These are phyloP conservation scores for Penicillium frequentans DNA, from an alignment of 2,329 filamentous ascomycete species.

Conservation along the genomic window DNA sequence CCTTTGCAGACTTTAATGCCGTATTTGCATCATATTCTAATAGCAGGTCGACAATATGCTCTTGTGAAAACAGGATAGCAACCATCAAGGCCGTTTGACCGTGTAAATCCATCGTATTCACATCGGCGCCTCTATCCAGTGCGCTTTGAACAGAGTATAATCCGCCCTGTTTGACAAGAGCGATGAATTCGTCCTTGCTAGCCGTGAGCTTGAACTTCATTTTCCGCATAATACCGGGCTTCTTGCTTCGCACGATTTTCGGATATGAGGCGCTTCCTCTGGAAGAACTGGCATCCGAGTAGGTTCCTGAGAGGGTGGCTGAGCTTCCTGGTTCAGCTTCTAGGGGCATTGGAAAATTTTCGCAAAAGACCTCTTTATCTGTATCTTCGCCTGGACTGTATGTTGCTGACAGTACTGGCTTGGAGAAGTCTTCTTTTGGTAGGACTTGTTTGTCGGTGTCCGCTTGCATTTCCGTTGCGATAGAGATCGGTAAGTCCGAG, in stretches of 20 bases:
- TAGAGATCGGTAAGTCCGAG: not conserved
- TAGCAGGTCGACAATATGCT: conserved; percentile 10
- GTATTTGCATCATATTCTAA: conserved; percentile 11
- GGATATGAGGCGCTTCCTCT: not conserved
- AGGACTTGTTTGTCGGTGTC: conserved; percentile 4
- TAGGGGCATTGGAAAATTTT: conserved; percentile 5
- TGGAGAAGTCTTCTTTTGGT: conserved; percentile 11
- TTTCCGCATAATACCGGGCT: conserved; percentile 9
- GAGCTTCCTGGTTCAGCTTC: not conserved
- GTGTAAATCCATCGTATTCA: conserved; percentile 5
- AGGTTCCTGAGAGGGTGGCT: not conserved
- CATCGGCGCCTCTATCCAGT: conserved; percentile 14
- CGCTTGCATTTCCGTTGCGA: not conserved
- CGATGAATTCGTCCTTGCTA: conserved; percentile 14
- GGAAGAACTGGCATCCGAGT: conserved; percentile 1
- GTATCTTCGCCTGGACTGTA: conserved; percentile 5
- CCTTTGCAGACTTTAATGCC: not conserved
- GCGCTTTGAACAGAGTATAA: conserved; percentile 2
- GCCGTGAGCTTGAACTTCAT: conserved; percentile 12
- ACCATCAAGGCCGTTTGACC: conserved; percentile 18
- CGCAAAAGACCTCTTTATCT: conserved; percentile 6
- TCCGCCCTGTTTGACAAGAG: conserved; percentile 5
- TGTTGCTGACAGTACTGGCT: conserved; percentile 8
- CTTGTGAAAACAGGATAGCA: conserved; percentile 12
- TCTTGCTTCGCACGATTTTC: conserved; percentile 1